Evolutionary conservation across 352 stramenopile genomes (phyloP).

Genomic region (Detonula confervacea): DNA sequence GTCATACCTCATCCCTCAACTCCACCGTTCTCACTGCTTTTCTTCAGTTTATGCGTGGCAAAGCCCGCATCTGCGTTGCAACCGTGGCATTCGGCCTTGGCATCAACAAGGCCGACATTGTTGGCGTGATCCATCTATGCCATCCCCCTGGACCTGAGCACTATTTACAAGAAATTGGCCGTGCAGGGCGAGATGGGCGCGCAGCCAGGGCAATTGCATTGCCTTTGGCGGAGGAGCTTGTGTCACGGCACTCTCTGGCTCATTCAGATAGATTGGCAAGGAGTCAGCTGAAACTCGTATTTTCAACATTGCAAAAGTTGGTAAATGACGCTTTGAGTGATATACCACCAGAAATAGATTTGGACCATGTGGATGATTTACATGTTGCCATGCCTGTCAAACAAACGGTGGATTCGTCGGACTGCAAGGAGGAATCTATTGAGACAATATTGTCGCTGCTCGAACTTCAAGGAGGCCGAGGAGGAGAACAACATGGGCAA

Average conservation of each 20-base stretch:
- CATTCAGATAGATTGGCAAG: slow-evolving; percentile 74
- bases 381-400: slow-evolving; percentile 70
- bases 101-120: slow-evolving; percentile 97
- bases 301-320: slow-evolving; percentile 41
- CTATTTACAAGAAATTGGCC: slow-evolving; percentile 96
- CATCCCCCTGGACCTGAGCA: slow-evolving; percentile 93
- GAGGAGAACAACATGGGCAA: too few relatives aligned
- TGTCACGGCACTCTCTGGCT: slow-evolving; percentile 71
- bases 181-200: slow-evolving; percentile 92
- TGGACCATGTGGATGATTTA: slow-evolving; percentile 50
- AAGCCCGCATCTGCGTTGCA: slow-evolving; percentile 91
- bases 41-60: slow-evolving; percentile 88
- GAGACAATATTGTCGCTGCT: slow-evolving; percentile 81
- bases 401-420: slow-evolving; percentile 51
- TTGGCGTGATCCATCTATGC: slow-evolving; percentile 93
- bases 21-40: slow-evolving; percentile 14
- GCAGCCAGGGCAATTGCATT: slow-evolving; percentile 74
- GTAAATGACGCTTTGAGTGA: slow-evolving; percentile 53
- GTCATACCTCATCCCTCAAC: slow-evolving; percentile 5
- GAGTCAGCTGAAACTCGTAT: slow-evolving; percentile 72
- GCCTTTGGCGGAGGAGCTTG: slow-evolving; percentile 72
- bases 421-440: slow-evolving; percentile 82
- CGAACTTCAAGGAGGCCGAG: slow-evolving; percentile 34
- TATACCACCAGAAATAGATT: slow-evolving; percentile 41
- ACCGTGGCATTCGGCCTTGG: slow-evolving; percentile 96